Evolutionary conservation across 257 asterid genomes (phyloP).

Genomic region (Prunella vulgaris): DNA sequence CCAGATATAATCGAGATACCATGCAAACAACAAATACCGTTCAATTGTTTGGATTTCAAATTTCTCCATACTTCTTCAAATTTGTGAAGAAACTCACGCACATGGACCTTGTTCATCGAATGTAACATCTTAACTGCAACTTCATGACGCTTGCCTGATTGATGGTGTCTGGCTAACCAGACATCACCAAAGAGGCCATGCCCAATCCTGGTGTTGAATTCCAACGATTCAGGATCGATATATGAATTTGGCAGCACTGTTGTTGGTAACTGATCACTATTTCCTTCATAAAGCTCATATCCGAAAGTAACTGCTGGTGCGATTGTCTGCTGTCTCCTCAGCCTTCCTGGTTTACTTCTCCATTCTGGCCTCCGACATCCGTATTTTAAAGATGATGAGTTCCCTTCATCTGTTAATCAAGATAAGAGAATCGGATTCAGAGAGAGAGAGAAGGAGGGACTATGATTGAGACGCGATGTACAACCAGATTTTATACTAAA

Average conservation of each 20-base stretch:
- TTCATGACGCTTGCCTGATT: slow-evolving; percentile 52
- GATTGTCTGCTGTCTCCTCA: slow-evolving; percentile 10
- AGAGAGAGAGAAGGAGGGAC: no score
- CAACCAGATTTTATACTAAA: no score
- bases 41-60: slow-evolving; percentile 31
- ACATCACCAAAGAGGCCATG: slow-evolving; percentile 66
- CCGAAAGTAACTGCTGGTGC: slow-evolving; percentile 22
- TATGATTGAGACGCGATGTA: no score
- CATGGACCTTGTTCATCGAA: slow-evolving; percentile 38
- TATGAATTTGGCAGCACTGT: slow-evolving; percentile 23
- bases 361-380: slow-evolving; percentile 67
- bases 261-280: slow-evolving; percentile 25
- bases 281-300: slow-evolving; percentile 34
- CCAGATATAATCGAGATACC: slow-evolving; percentile 41
- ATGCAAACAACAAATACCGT: slow-evolving; percentile 60
- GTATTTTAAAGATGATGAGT: slow-evolving; percentile 38
- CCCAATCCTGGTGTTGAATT: slow-evolving; percentile 55
- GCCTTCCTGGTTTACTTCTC: slow-evolving; percentile 41
- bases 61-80: slow-evolving; percentile 36
- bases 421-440: no score
- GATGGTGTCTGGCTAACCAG: slow-evolving; percentile 68
- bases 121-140: slow-evolving; percentile 58
- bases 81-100: slow-evolving; percentile 32
- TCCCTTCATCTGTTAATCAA: slow-evolving; percentile 36
- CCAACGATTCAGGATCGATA: slow-evolving; percentile 47